Evolutionary conservation across 805 yeast species (phyloP), one percentile per base, ranked within the genome.

Genomic region (Metschnikowia kofuensis): DNA sequence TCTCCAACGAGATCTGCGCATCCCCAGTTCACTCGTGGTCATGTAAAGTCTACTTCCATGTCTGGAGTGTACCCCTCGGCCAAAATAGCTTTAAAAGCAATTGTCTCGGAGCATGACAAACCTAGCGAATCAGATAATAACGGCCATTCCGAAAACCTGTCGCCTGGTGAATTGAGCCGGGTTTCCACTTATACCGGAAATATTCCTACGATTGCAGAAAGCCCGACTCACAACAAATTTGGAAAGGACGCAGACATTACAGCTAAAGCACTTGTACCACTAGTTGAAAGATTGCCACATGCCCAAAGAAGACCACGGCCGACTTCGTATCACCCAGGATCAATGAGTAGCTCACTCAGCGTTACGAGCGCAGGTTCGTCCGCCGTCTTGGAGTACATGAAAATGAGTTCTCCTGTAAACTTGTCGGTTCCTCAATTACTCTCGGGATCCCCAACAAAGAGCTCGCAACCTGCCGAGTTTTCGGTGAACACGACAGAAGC

Each of bases 261-360:
- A 29, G 45, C 46, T 44, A 29, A 43, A 41, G 40, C 39, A 38
- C 42, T 35, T n/a, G 50, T 52, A 26, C 45, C 61, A 2, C 43
- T 57, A 5, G 50, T 58, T 27, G 69, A 64, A 31, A 67, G 71
- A 58, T 65, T 76, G 44, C 78, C 79, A 8, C 78, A 76, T 29
- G 60, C 74, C 10, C 61, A 60, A 42, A 78, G 81, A 63, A 84
- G 80, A 60, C 91, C 89, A 49, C 78, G 96, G 63, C 95, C 96
- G 38, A 87, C 92, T 0, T 86, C 94, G 9, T 87, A 85, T 60
- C 91, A 87, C 61, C 95, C 96, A 14, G 77, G 84, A 1, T 72
- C 80, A 12, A 63, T 70, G 68, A 54, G 72, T 5, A 64, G 73
- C 4, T 52, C 69, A 26, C 52, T 62, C 35, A 48, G 53, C 35